Evolutionary conservation across 306 rosid species (phyloP), one percentile per base, ranked within the genome.

Genomic region (Ochetophila trinervis): DNA sequence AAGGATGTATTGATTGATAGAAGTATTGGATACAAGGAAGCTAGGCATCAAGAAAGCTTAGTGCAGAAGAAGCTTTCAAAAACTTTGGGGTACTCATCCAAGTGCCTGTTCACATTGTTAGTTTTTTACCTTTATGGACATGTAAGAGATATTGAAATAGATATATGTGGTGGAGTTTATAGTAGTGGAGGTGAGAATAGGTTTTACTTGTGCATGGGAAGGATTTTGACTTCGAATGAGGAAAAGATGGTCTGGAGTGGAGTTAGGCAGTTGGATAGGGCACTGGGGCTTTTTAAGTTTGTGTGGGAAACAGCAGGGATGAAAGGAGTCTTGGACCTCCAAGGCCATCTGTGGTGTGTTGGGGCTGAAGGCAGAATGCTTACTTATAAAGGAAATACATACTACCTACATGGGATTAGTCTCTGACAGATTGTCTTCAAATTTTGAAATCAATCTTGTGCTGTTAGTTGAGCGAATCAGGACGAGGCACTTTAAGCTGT

Each of bases 271-370:
- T 72, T 93, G 79, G 92, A 89, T 62, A 75, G 83, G 48, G 91
- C 76, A 2, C 89, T 93, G 15, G 86, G 87, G 34, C 76, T 93
- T 81, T 90, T 84, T 73, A 84, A 81, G 82, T 86, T 87, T 78
- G 84, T 90, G 12, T 93, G 94, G 91, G 96, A 93, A 83, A 84
- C 82, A 12, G 87, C 96, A 30, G 85, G 80, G 49, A 78, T 83
- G 88, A 85, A 83, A 72, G 99, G 86, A 17, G 60, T 51, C 51
- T 73, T 90, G 79, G 82, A 84, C 30, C 74, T 89, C 74, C 90
- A 86, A 76, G 96, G 99, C 55, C 96, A 90, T 87, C 34, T 93
- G 57, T 93, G 93, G 88, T 82, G 88, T 62, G 91, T 87, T 53
- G 94, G 87, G 68, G 88, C 83, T 63, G 81, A 81, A 52, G 54